Evolutionary conservation across 805 yeast genomes (phyloP), one percentile per base, ranked within the genome.

Genomic region (Helenozyma rhizophorensis): DNA sequence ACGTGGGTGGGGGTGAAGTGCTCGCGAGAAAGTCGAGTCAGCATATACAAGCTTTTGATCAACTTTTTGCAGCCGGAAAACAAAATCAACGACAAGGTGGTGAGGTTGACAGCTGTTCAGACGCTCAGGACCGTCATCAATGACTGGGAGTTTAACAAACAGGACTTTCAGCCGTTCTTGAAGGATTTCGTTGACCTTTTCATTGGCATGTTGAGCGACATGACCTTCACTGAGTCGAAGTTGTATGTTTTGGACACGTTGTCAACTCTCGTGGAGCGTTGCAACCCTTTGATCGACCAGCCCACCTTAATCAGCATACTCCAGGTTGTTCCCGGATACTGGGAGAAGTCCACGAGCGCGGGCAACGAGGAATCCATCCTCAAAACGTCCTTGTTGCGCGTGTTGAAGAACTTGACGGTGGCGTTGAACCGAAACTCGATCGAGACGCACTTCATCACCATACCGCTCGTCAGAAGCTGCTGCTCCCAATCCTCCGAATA

Each of bases 81-180:
- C 21, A 55, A 65, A 17, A 45, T 52, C 18, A 74, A 79, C 43
- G 97, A 93, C 54, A 68, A 72, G 34, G 95, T 90, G n/a, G 95
- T 93, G 2, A 72, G 72, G 45, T 54, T 93, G 14, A 76, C 94
- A 0, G 80, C 93, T 0, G 68, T 82, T 11, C 82, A 80, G 47
- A 76, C 90, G 0, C 59, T 89, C 14, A 71, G 78, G 38, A 69
- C 75, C 18, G 68, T 84, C 30, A 66, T 90, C 21, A 89, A 86
- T 40, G 96, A 88, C 48, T 86, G 94, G 85, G 89, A 84, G 39
- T 89, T 90, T 55, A 69, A 77, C 23, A 80, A 84, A 39, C 64
- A 60, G 11, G 77, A 66, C 19, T 86, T 93, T 48, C 60, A 72
- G 41, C 86, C 90, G 1, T 88, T 61, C 49, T 62, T 83, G 33